Evolutionary conservation across 148 eudicot genomes (phyloP), one percentile per base, ranked within the genome.

Genomic region (Rheum nobile): DNA sequence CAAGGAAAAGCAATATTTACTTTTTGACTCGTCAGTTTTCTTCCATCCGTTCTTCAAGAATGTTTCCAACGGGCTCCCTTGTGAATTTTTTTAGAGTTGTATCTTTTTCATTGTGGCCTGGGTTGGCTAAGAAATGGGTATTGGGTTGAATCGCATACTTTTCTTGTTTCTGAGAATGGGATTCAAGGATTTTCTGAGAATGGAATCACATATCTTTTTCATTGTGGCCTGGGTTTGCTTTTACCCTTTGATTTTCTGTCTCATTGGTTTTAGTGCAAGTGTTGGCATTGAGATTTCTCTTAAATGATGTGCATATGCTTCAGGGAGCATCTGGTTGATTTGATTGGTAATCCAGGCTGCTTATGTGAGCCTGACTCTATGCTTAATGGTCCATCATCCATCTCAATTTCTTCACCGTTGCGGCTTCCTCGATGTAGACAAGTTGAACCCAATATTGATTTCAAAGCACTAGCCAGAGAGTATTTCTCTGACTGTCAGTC

Each of bases 281-380:
- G n/a, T 29, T 29, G 68, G 68, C 68, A 13, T 63, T 63, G 68
- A 63, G 68, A 31, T 31, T 31, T 65, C 68, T 61, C 37, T 63
- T 63, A 32, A 32, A n/a, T 5, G 39, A 65, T 65, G 70, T 16
- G 38, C 9, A 21, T 38, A 44, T 82, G 73, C 77, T 84, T 63
- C 91, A 94, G 98, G 84, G 98, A 94, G 81, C 88, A 79, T 87
- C 77, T 87, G 79, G 86, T 94, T 84, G 98, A 91, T 86, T 82
- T 94, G 79, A 67, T 91, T 70, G 88, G 90, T 78, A 92, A 83
- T 75, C 96, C 97, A 70, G 98, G 98, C 74, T 81, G 86, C 82
- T 88, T 94, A 79, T 83, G 79, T 74, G 91, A 86, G 77, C 98
- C 98, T 73, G 91, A 94, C 84, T 91, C 98, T 37, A 69, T 83